A percentile compares a stretch with the other conserved stretches of the same genome.
These are phyloP conservation scores for Esteya vermicola DNA, from an alignment of 2,329 filamentous ascomycete genomes.

Conservation along the genomic window DNA sequence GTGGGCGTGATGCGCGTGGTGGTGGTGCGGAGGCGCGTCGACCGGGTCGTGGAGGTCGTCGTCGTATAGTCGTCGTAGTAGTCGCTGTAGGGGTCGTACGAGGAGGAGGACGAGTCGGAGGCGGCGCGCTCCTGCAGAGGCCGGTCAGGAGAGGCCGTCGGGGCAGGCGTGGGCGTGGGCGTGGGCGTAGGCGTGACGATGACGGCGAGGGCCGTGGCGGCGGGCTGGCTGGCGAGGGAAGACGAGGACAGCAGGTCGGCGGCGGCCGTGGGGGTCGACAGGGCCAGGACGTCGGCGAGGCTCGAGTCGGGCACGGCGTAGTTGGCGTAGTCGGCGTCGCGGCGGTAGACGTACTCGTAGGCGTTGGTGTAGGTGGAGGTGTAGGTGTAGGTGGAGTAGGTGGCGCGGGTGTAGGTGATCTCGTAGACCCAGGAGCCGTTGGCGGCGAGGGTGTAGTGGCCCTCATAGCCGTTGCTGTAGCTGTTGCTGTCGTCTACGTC, in stretches of 20 bases:
- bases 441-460: conserved; percentile 2
- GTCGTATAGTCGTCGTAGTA: background rate
- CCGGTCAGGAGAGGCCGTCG: too few species aligned
- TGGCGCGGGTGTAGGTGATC: background rate
- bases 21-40: background rate
- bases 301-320: background rate
- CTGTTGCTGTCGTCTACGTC: background rate
- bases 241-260: too few species aligned
- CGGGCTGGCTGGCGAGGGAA: too few species aligned
- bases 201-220: too few species aligned
- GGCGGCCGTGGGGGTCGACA: too few species aligned
- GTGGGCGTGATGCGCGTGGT: conserved; percentile 1
- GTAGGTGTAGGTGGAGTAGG: background rate
- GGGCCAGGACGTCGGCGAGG: too few species aligned
- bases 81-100: background rate
- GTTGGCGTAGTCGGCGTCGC: background rate
- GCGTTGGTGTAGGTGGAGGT: background rate
- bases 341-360: background rate
- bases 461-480: background rate
- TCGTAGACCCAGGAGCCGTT: conserved; percentile 9
- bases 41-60: background rate
- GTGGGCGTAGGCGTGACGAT: too few species aligned
- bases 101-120: too few species aligned
- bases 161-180: too few species aligned
- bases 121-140: too few species aligned